Evolutionary conservation across 2,329 filamentous ascomycete genomes (phyloP).

Genomic region (Aspergillus quadrilineatus): DNA sequence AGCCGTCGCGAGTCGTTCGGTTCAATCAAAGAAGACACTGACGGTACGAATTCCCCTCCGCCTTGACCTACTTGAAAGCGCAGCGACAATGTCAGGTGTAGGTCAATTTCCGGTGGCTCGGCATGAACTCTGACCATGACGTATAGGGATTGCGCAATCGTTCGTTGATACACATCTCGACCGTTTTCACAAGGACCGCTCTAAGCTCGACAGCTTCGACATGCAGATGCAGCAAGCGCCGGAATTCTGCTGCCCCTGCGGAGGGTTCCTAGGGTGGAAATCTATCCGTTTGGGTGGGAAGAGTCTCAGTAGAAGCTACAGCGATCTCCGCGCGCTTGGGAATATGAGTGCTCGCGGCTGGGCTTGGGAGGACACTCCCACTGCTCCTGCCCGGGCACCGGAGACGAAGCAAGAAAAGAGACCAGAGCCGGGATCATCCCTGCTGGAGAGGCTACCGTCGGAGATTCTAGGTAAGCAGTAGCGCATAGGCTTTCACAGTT

Average conservation of each 20-base stretch:
- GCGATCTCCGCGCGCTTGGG: slow-evolving; percentile 40
- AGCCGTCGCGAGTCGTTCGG: slow-evolving; percentile 43
- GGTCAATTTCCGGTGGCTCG: neutral
- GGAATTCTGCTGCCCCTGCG: slow-evolving; percentile 49
- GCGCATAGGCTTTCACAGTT: too few species aligned
- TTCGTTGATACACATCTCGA: slow-evolving; percentile 43
- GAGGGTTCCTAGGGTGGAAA: slow-evolving; percentile 47
- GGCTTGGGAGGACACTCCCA: slow-evolving; percentile 41
- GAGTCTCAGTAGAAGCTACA: slow-evolving; percentile 46
- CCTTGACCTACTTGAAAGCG: neutral
- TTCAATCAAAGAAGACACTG: slow-evolving; percentile 45
- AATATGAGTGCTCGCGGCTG: slow-evolving; percentile 39
- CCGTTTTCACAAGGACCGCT: slow-evolving; percentile 28
- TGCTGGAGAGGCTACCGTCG: slow-evolving; percentile 66
- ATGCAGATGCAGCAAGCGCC: slow-evolving; percentile 42
- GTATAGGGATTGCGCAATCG: slow-evolving; percentile 43
- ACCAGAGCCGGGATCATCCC: slow-evolving; percentile 42
- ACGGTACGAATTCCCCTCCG: slow-evolving; percentile 32
- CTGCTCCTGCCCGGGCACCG: slow-evolving; percentile 7
- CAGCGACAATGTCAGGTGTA: neutral
- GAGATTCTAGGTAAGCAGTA: slow-evolving; percentile 68
- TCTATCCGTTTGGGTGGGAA: slow-evolving; percentile 46
- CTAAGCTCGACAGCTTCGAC: slow-evolving; percentile 24
- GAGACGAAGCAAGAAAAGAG: slow-evolving; percentile 19
- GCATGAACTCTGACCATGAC: slow-evolving; percentile 2